phyloP scores from a whole-genome alignment of 768 basidiomycete genomes.

The Tylopilus cervinicoccineus region DNA sequence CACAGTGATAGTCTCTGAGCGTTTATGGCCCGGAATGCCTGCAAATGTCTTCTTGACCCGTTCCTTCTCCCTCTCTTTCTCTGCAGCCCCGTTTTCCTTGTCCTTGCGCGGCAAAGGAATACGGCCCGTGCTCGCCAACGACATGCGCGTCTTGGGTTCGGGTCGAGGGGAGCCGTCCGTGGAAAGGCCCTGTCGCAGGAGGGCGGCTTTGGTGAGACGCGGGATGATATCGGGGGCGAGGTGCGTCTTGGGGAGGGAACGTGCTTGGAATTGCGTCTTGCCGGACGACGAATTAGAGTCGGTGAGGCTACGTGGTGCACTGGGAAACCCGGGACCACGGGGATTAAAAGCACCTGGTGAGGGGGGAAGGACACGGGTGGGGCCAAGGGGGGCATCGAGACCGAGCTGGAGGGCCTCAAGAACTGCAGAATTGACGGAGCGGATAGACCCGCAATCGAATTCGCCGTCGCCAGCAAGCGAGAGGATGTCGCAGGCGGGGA shows the following conservation, averaged over 20 bases:
- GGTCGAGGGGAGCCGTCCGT: conserved; percentile 33
- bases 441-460: conserved; percentile 34
- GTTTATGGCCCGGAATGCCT: conserved; percentile 82
- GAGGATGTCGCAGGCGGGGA: conserved; percentile 64
- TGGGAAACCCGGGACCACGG: conserved; percentile 19
- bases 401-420: conserved; percentile 41
- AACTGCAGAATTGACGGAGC: conserved; percentile 45
- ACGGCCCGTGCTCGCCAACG: conserved; percentile 31
- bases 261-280: conserved; percentile 59
- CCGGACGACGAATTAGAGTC: conserved; percentile 37
- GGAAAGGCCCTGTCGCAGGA: conserved; percentile 60
- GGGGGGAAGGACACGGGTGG: conserved; percentile 39
- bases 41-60: conserved; percentile 60
- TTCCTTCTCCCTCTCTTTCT: conserved; percentile 58
- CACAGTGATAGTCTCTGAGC: conserved; percentile 60
- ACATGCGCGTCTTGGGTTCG: conserved; percentile 26
- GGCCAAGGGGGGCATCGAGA: conserved; percentile 40
- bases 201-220: conserved; percentile 70
- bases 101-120: conserved; percentile 27
- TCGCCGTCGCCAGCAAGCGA: conserved; percentile 34
- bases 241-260: conserved; percentile 60
- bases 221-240: conserved; percentile 67
- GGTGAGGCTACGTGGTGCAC: conserved; percentile 29
- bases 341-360: conserved; percentile 22
- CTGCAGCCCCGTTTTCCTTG: conserved; percentile 36